Evolutionary conservation across 768 basidiomycete genomes (phyloP).

Genomic region (Neoboletus magnificus): DNA sequence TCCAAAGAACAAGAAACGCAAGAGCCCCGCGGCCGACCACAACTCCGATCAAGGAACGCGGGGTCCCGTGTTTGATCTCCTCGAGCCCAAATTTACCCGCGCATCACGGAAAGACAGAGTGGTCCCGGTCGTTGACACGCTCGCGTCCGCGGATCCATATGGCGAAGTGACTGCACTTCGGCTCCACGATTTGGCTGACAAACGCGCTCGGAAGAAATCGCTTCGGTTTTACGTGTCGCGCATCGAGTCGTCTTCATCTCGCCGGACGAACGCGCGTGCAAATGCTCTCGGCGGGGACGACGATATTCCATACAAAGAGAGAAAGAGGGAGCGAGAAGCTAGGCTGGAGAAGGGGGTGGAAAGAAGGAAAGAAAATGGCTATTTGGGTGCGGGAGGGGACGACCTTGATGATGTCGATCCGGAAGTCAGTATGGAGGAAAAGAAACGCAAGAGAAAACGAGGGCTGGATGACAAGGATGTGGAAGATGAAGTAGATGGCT

Average conservation of each 20-base stretch:
- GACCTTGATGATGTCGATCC: conserved; percentile 63
- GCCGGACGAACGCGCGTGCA: conserved; percentile 69
- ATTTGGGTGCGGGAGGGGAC: conserved; percentile 52
- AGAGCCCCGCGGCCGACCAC: conserved; percentile 31
- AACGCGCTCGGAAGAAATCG: conserved; percentile 73
- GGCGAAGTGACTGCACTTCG: conserved; percentile 74
- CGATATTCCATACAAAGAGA: conserved; percentile 86
- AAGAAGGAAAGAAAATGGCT: conserved; percentile 30
- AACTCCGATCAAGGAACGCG: conserved; percentile 18
- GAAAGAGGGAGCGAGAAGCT: conserved; percentile 59
- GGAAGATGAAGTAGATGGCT: conserved; percentile 59
- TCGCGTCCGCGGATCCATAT: conserved; percentile 39
- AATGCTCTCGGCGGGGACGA: conserved; percentile 86
- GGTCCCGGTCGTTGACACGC: conserved; percentile 4
- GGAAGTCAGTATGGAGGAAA: conserved; percentile 32
- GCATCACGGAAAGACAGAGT: conserved; percentile 21
- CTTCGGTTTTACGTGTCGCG: conserved; percentile 92
- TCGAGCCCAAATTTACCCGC: conserved; percentile 61
- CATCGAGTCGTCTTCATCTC: conserved; percentile 77
- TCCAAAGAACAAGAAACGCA: conserved; percentile 61
- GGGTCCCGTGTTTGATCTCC: conserved; percentile 65
- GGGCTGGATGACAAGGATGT: conserved; percentile 38
- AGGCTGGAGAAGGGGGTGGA: conserved; percentile 48
- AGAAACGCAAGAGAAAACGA: conserved; percentile 39
- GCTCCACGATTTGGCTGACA: conserved; percentile 76